These are phyloP conservation scores for Malania oleifera DNA, from an alignment of 164 flowering plant genomes.

Conservation along the genomic window DNA sequence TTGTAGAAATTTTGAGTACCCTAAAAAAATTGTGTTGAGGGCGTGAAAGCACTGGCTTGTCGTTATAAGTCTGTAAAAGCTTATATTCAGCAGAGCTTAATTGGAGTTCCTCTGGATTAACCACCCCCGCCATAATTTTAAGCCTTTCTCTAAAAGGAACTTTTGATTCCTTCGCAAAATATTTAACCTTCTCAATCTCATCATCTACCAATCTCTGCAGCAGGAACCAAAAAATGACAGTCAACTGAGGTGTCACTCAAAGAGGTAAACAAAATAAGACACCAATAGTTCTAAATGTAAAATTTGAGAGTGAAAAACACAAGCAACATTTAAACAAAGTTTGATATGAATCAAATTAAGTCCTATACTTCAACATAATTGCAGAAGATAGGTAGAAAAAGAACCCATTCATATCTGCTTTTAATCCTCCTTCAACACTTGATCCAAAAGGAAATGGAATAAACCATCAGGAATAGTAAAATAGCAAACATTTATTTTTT, in stretches of 20 bases:
- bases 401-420: too few relatives aligned
- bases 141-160: conserved; percentile 46
- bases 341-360: too few relatives aligned
- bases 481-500: too few relatives aligned
- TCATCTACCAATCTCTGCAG: conserved; percentile 36
- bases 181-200: conserved; percentile 38
- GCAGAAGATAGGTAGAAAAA: too few relatives aligned
- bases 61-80: conserved; percentile 36
- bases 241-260: background rate
- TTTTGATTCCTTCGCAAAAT: conserved; percentile 31
- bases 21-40: conserved; percentile 42
- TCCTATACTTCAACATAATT: too few relatives aligned
- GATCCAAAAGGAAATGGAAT: too few relatives aligned
- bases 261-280: too few relatives aligned
- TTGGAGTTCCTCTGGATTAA: conserved; percentile 43
- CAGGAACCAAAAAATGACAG: background rate
- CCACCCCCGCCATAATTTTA: conserved; percentile 39
- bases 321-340: too few relatives aligned
- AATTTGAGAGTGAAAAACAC: too few relatives aligned
- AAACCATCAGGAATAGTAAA: too few relatives aligned
- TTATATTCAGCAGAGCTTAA: conserved; percentile 37
- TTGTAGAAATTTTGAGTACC: conserved; percentile 25
- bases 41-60: conserved; percentile 49
- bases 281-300: too few relatives aligned
- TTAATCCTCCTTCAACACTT: too few relatives aligned